Base-by-base conservation (phyloP, 495 filamentous ascomycete species). In the Lepidopterella palustris region DNA sequence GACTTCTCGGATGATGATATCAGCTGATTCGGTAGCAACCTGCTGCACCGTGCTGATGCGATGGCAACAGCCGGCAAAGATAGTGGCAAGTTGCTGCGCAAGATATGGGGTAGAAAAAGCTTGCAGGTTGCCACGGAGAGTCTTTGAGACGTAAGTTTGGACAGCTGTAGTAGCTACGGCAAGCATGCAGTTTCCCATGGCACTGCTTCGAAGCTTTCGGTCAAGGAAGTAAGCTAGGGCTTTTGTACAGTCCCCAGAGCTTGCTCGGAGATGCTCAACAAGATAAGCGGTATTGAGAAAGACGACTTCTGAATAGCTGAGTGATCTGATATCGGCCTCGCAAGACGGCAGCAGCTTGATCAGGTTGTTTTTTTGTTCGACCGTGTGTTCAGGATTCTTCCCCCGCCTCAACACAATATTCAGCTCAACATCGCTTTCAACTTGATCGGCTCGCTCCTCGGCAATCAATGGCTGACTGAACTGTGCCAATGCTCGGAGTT, bases 361-460 rank as follows among this genome's bases (percentile, higher is more conserved):
- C 49, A 98, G 80, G 10, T 80, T 74, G 65, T 81, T 84, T 73
- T 96, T 97, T 66, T 96, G 90, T 61, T 89, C 84, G 13, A 82
- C 73, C 32, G 87, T 82, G 58, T 87, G 85, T 23, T 93, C 89
- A 6, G 84, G 80, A 45, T 82, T 86, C 73, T 87, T 86, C 10
- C 89, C 90, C 53, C 93, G 79, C 55, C 91, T 83, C 21, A 98
- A 80, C 11, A 97, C 87, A 8, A 88, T 92, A 66, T 97, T 96
- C 11, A 97, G 81, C 69, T 97, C 93, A 57, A 98, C 88, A 64
- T 96, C 93, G 68, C 89, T 96, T 74, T 98, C 93, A 5, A 92
- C 75, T 60, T 89, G 88, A 65, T 95, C 89, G 55, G 89, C 86
- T 59, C 88, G 83, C 61, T 89, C 84, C 67, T 95, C 90, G 9